Conservation (phyloP, 805 yeast genomes). For the Lipomyces mesembrius region DNA sequence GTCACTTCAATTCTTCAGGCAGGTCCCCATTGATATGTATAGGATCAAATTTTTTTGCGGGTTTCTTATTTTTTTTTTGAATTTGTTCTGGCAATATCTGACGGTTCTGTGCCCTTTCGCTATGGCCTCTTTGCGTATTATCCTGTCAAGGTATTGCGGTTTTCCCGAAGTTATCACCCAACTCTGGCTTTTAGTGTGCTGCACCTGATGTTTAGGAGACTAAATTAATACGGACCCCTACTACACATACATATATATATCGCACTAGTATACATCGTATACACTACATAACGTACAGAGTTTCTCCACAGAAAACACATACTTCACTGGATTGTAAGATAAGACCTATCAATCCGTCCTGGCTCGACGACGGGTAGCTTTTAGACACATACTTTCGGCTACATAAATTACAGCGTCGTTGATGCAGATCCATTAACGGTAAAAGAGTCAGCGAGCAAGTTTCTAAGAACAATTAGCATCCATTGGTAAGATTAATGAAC, state of each 20-base stretch:
- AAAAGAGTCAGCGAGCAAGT: slow-evolving; percentile 30
- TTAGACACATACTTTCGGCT: slow-evolving; percentile 5
- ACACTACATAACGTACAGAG: slow-evolving; percentile 12
- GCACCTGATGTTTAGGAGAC: not conserved
- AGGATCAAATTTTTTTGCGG: not conserved
- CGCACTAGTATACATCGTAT: not conserved
- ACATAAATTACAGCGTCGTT: slow-evolving; percentile 30
- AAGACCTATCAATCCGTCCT: not conserved
- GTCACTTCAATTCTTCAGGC: not conserved
- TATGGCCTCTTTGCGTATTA: not conserved
- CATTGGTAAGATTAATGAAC: not conserved
- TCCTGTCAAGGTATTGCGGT: not conserved
- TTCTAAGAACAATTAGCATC: slow-evolving; percentile 7
- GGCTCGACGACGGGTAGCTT: not conserved
- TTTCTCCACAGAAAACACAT: slow-evolving; percentile 32
- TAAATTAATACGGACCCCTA: not conserved
- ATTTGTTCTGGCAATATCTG: not conserved
- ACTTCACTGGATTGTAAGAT: slow-evolving; percentile 11
- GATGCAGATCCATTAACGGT: slow-evolving; percentile 31
- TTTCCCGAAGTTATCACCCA: not conserved
- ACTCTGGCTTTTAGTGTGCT: slow-evolving; percentile 5
- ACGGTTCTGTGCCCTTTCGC: slow-evolving; percentile 1
- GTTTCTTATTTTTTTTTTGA: not conserved
- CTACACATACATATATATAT: not conserved
- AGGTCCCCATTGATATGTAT: not conserved